These are phyloP conservation scores for Gnomoniopsis smithogilvyi DNA, from an alignment of 2,329 filamentous ascomycete genomes.

Conservation along the genomic window DNA sequence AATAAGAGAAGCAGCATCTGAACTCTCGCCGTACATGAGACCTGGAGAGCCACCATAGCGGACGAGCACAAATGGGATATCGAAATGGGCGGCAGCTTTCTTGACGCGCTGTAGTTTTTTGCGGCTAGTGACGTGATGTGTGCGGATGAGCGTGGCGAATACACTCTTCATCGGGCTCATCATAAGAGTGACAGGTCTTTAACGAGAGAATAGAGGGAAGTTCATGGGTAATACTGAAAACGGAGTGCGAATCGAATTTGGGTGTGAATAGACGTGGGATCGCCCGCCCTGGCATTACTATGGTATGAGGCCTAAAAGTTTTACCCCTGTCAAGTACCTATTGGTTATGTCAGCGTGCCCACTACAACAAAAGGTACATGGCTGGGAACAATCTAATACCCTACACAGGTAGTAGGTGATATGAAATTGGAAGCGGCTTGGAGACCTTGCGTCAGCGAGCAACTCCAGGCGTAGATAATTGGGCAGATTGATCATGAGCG, in stretches of 20 bases:
- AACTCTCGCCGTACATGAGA: constrained; percentile 73
- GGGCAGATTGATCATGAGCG: too few species aligned
- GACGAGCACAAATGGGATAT: constrained; percentile 61
- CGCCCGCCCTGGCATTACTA: constrained; percentile 4
- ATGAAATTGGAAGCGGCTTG: too few species aligned
- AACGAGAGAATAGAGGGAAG: background rate
- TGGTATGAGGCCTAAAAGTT: background rate
- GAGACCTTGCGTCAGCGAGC: too few species aligned
- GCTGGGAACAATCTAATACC: too few species aligned
- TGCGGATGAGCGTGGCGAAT: constrained; percentile 63
- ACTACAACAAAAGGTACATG: too few species aligned
- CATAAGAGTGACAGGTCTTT: background rate
- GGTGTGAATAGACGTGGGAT: constrained; percentile 1
- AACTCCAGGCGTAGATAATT: too few species aligned
- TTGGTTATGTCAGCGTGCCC: too few species aligned
- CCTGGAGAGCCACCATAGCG: constrained; percentile 68
- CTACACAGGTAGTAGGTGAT: too few species aligned
- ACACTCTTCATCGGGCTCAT: constrained; percentile 10
- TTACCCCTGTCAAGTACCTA: too few species aligned
- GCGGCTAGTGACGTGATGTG: constrained; percentile 77
- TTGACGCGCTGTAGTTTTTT: constrained; percentile 64
- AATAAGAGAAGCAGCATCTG: constrained; percentile 48
- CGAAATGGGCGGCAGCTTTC: constrained; percentile 59
- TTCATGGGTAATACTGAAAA: background rate
- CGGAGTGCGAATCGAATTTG: background rate